Evolutionary conservation across 352 stramenopile genomes (phyloP).

Genomic region (Pilasporangium apinafurcum): DNA sequence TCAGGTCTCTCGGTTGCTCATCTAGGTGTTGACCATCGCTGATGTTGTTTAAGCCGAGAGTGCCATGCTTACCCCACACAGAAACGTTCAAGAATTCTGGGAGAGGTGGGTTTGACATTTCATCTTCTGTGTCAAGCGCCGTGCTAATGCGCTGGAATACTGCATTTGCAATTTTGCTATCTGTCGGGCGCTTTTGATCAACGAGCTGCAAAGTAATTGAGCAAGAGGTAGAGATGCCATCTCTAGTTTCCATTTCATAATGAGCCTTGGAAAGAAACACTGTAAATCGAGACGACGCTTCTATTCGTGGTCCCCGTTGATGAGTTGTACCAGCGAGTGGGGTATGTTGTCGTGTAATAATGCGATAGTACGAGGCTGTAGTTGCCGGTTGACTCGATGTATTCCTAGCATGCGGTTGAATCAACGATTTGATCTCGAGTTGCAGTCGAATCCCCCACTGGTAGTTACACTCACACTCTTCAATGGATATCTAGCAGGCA

Average conservation of each 20-base stretch:
- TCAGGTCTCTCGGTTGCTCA: not conserved
- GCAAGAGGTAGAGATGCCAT: not conserved
- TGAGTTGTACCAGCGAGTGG: no score
- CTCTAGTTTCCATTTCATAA: slow-evolving; percentile 8
- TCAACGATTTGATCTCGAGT: slow-evolving; percentile 7
- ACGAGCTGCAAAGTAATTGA: slow-evolving; percentile 2
- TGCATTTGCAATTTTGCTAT: not conserved
- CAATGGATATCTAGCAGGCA: slow-evolving; percentile 16
- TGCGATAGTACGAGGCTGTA: slow-evolving; percentile 6
- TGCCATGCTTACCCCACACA: slow-evolving; percentile 3
- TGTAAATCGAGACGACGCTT: slow-evolving; percentile 3
- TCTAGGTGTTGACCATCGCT: not conserved
- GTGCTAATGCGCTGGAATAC: not conserved
- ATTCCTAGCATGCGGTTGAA: slow-evolving; percentile 1
- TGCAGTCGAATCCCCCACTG: slow-evolving; percentile 33
- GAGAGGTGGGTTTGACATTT: not conserved
- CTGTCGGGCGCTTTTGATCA: no score
- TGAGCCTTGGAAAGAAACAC: slow-evolving; percentile 29
- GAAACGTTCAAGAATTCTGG: slow-evolving; percentile 10
- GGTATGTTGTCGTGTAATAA: not conserved
- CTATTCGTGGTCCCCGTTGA: not conserved
- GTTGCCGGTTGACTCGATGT: no score
- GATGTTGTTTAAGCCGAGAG: slow-evolving; percentile 2
- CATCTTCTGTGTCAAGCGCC: not conserved
- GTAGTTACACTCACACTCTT: slow-evolving; percentile 11